Conservation (phyloP, 2,329 filamentous ascomycete genomes). For the Cladosporium cucumerinum region DNA sequence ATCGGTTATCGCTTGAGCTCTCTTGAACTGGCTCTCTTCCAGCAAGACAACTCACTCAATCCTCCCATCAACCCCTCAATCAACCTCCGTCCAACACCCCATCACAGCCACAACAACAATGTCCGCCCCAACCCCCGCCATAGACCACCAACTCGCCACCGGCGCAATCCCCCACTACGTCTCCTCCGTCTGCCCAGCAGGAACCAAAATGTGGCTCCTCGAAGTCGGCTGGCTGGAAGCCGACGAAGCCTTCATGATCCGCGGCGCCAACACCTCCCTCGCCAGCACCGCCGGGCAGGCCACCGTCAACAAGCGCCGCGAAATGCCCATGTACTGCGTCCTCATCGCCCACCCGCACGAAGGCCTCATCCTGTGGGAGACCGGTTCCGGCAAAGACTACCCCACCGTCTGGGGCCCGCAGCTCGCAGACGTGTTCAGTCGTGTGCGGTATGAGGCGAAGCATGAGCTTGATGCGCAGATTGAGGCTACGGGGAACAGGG, state of each 20-base stretch:
- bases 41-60: not conserved
- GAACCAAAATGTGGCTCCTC: slow-evolving; percentile 48
- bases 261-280: slow-evolving; percentile 41
- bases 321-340: slow-evolving; percentile 41
- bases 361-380: slow-evolving; percentile 47
- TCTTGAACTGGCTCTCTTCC: not conserved
- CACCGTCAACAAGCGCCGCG: slow-evolving; percentile 42
- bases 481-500: slow-evolving; percentile 34
- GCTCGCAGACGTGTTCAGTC: slow-evolving; percentile 33
- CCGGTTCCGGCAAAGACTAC: slow-evolving; percentile 45
- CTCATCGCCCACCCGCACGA: slow-evolving; percentile 46
- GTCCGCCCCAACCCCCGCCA: slow-evolving; percentile 21
- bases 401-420: slow-evolving; percentile 35
- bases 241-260: slow-evolving; percentile 47
- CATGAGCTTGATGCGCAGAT: slow-evolving; percentile 36
- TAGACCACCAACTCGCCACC: slow-evolving; percentile 31
- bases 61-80: not conserved
- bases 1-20: not conserved
- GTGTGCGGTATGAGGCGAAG: slow-evolving; percentile 33
- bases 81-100: not conserved
- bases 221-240: slow-evolving; percentile 43
- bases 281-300: slow-evolving; percentile 34
- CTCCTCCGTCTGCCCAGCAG: slow-evolving; percentile 40
- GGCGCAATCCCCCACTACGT: slow-evolving; percentile 34
- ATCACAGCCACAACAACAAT: slow-evolving; percentile 3